A percentile compares a stretch with the other conserved stretches of the same genome.
These are phyloP conservation scores for Mycena floridula DNA, from an alignment of 768 basidiomycete species.

Conservation along the genomic window DNA sequence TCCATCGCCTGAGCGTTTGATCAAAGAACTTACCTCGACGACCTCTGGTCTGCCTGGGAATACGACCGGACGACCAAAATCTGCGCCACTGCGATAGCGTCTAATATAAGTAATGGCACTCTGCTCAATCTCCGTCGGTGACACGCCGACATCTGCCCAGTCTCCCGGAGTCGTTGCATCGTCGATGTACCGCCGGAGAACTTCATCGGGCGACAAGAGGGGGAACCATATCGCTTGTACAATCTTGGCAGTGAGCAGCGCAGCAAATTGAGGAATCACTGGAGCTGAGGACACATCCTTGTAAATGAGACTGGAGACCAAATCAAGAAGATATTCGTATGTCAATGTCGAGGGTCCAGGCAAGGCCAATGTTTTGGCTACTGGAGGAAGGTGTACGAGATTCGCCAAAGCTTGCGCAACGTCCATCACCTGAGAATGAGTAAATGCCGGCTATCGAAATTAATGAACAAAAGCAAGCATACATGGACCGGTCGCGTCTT, in stretches of 20 bases:
- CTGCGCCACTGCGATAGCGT: conserved; percentile 77
- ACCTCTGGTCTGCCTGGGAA: conserved; percentile 1
- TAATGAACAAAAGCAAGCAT: conserved; percentile 24
- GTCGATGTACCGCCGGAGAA: conserved; percentile 80
- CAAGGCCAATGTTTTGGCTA: conserved; percentile 67
- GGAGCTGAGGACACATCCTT: conserved; percentile 67
- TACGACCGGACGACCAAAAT: conserved; percentile 39
- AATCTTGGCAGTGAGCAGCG: conserved; percentile 53
- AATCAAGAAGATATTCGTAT: conserved; percentile 70
- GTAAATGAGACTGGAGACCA: conserved; percentile 78
- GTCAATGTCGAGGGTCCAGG: conserved; percentile 88
- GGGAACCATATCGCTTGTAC: conserved; percentile 89
- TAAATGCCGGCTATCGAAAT: conserved; percentile 5
- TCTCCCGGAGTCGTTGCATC: conserved; percentile 70
- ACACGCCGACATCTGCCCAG: conserved; percentile 80
- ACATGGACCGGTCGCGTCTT: conserved; percentile 90
- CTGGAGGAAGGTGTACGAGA: conserved; percentile 55
- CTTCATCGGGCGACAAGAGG: conserved; percentile 83
- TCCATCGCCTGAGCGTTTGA: too few relatives aligned
- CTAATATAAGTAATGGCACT: conserved; percentile 88
- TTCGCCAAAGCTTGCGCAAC: conserved; percentile 90
- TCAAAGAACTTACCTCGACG: neutral
- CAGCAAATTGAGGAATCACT: conserved; percentile 68
- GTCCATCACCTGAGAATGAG: conserved; percentile 67
- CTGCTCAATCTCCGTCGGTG: conserved; percentile 76